These are phyloP conservation scores for Penicillium sp. DNA, from an alignment of 2,329 filamentous ascomycete genomes.

Conservation along the genomic window DNA sequence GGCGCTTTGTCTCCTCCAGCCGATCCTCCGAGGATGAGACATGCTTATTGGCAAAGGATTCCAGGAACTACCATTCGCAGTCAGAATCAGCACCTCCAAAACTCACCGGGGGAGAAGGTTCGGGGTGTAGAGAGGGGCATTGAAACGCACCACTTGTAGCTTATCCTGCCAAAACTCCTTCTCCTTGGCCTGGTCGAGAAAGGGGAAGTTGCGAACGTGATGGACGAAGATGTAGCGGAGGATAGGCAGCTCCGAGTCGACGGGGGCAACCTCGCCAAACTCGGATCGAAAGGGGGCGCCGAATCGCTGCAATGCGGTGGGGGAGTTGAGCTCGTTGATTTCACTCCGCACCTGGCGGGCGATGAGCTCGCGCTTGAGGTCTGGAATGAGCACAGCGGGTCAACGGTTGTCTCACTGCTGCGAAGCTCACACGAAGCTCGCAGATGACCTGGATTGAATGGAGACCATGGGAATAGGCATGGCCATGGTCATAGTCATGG, in stretches of 20 bases:
- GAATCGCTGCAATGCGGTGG: conserved; percentile 91
- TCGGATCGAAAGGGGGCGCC: conserved; percentile 94
- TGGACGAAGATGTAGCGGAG: conserved; percentile 97
- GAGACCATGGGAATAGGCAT: not conserved
- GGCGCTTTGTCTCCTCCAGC: conserved; percentile 91
- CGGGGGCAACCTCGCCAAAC: conserved; percentile 85
- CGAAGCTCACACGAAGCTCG: too few species aligned
- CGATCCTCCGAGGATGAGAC: conserved; percentile 97
- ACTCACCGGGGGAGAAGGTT: too few species aligned
- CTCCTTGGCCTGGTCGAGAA: conserved; percentile 93
- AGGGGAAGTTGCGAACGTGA: conserved; percentile 96
- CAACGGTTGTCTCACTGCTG: too few species aligned
- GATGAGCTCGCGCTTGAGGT: conserved; percentile 94
- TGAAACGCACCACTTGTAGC: conserved; percentile 76
- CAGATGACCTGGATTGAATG: too few species aligned
- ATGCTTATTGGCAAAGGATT: conserved; percentile 95
- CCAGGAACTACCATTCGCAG: conserved; percentile 70
- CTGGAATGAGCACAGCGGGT: conserved; percentile 50
- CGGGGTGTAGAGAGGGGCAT: too few species aligned
- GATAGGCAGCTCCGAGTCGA: conserved; percentile 92
- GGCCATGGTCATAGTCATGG: not conserved
- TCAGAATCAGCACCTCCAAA: not conserved
- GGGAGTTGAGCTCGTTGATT: conserved; percentile 89
- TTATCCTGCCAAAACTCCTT: conserved; percentile 99
- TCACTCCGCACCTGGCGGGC: conserved; percentile 87